Conservation (phyloP, 164 flowering plant species). For the Vitis labrusca region DNA sequence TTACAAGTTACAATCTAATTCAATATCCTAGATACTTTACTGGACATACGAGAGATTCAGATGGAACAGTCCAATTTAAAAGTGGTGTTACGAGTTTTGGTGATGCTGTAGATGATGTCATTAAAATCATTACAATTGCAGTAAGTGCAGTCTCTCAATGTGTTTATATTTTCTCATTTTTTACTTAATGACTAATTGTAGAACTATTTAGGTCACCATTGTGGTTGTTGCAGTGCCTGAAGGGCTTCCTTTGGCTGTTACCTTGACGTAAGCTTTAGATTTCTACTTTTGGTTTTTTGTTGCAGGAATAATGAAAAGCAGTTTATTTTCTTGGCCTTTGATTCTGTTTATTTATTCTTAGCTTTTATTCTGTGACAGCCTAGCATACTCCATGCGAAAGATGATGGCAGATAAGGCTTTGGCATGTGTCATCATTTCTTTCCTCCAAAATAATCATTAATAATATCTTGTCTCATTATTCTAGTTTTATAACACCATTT, state of each 20-base stretch:
- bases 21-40: constrained; percentile 60
- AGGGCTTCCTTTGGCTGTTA: constrained; percentile 98
- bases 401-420: constrained; percentile 98
- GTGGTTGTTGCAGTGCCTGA: constrained; percentile 99
- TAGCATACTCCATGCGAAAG: constrained; percentile 97
- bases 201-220: constrained; percentile 74
- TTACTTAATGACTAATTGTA: constrained; percentile 4
- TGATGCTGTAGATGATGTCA: constrained; percentile 52
- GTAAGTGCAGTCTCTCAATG: constrained; percentile 38
- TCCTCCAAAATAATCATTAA: background rate
- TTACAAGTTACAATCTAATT: background rate
- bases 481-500: background rate
- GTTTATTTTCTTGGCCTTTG: background rate
- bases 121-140: constrained; percentile 78
- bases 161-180: background rate
- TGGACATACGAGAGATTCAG: constrained; percentile 51
- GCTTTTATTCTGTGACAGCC: constrained; percentile 35
- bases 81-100: constrained; percentile 52
- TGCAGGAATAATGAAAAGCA: background rate
- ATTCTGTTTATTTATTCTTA: background rate
- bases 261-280: constrained; percentile 71
- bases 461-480: background rate
- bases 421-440: constrained; percentile 42
- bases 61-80: constrained; percentile 43
- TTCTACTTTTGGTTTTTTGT: background rate